Evolutionary conservation across 768 basidiomycete species (phyloP).

Genomic region (Boletus pseudopeckii): DNA sequence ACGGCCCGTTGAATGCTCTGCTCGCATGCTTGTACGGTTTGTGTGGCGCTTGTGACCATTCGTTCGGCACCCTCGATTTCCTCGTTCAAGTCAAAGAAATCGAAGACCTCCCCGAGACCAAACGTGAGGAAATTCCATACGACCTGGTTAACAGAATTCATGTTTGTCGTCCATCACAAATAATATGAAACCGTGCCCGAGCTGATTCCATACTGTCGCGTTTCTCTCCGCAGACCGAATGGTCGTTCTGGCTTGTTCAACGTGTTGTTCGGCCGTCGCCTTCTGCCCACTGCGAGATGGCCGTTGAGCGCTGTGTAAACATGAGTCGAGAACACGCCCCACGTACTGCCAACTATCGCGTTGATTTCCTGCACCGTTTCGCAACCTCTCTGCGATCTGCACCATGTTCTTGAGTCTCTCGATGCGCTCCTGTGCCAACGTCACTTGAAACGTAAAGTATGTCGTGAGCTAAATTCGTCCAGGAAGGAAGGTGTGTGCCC

Average conservation of each 20-base stretch:
- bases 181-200: constrained; percentile 1
- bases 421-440: background rate
- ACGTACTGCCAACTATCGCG: constrained; percentile 9
- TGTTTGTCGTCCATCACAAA: background rate
- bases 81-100: constrained; percentile 16
- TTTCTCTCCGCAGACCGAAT: constrained; percentile 11
- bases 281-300: background rate
- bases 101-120: constrained; percentile 15
- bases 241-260: constrained; percentile 11
- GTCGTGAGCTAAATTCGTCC: constrained; percentile 6
- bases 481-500: background rate
- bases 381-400: background rate
- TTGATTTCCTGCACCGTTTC: background rate
- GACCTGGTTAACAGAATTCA: background rate
- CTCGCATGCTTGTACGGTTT: background rate
- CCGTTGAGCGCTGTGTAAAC: background rate
- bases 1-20: constrained; percentile 10
- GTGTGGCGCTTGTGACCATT: constrained; percentile 4
- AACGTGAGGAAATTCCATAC: constrained; percentile 14
- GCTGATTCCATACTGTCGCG: constrained; percentile 14
- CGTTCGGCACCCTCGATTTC: constrained; percentile 8
- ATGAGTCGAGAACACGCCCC: background rate
- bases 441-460: constrained; percentile 8
- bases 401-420: background rate
- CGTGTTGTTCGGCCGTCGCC: background rate